phyloP scores from a whole-genome alignment of 2,329 filamentous ascomycete genomes.

The Diaporthe sp. region DNA sequence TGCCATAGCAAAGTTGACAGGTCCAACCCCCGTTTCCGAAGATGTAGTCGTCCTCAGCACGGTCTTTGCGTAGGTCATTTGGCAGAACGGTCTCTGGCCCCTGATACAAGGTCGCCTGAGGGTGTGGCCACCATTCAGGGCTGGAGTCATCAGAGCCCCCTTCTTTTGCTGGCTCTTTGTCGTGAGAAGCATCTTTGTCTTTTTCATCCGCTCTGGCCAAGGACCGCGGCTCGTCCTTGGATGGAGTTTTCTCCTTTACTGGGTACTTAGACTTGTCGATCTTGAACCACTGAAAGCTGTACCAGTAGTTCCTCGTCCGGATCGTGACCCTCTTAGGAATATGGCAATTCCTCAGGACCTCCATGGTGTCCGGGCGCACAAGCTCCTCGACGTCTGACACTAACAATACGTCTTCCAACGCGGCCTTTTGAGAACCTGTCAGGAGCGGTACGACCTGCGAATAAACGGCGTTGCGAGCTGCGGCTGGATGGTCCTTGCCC shows the following conservation, averaged over 20 bases:
- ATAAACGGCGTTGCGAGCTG: conserved; percentile 56
- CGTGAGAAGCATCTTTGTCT: background rate
- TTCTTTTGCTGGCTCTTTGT: background rate
- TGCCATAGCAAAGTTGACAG: conserved; percentile 60
- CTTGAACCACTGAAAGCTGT: conserved; percentile 55
- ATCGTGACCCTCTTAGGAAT: conserved; percentile 51
- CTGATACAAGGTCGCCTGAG: conserved; percentile 59
- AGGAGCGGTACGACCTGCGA: conserved; percentile 55
- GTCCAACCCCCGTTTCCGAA: conserved; percentile 61
- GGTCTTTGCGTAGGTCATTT: conserved; percentile 52
- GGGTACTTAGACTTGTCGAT: conserved; percentile 6
- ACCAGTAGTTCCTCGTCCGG: conserved; percentile 53
- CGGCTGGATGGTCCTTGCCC: conserved; percentile 54
- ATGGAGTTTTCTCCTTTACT: background rate
- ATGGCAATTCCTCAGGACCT: conserved; percentile 52
- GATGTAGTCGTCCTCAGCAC: conserved; percentile 47
- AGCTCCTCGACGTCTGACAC: conserved; percentile 63
- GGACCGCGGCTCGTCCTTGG: background rate
- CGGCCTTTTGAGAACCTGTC: conserved; percentile 48
- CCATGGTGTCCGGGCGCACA: conserved; percentile 51
- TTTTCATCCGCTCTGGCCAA: background rate
- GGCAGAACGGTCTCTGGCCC: conserved; percentile 56
- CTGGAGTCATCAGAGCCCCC: background rate
- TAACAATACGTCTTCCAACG: conserved; percentile 56
- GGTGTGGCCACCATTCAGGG: conserved; percentile 56